phyloP scores from a whole-genome alignment of 768 basidiomycete species.

The Podaxis sp. region DNA sequence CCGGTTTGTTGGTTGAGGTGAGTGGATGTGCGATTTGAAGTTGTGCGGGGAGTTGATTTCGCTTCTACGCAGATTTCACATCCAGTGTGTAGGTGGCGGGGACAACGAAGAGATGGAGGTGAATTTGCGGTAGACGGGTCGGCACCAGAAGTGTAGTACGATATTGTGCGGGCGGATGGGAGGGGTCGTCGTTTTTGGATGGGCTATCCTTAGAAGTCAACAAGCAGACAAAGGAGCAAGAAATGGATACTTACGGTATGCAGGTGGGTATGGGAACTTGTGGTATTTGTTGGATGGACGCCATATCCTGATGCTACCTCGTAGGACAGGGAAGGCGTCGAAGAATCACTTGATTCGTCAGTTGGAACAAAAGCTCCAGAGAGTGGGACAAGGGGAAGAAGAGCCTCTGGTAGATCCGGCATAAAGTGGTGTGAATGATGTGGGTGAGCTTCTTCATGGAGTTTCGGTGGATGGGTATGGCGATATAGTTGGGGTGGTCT shows the following conservation, averaged over 20 bases:
- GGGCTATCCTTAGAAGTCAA: constrained; percentile 5
- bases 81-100: constrained; percentile 69
- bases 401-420: constrained; percentile 29
- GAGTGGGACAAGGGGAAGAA: constrained; percentile 27
- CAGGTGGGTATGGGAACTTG: constrained; percentile 1
- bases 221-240: background rate
- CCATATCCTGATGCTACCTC: constrained; percentile 20
- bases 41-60: constrained; percentile 33
- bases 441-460: constrained; percentile 24
- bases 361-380: constrained; percentile 29
- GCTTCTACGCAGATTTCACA: constrained; percentile 80
- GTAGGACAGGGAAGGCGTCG: constrained; percentile 15
- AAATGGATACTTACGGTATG: constrained; percentile 3
- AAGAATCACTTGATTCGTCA: constrained; percentile 16
- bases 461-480: constrained; percentile 24
- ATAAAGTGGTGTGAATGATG: constrained; percentile 24
- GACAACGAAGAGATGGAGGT: constrained; percentile 64
- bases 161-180: constrained; percentile 40
- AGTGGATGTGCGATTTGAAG: background rate
- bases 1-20: background rate
- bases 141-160: constrained; percentile 60
- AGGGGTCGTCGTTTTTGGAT: constrained; percentile 26
- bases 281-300: background rate
- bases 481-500: constrained; percentile 53
- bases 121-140: constrained; percentile 63